Conservation (phyloP, 345 rosid species). For the Populus simonii region DNA sequence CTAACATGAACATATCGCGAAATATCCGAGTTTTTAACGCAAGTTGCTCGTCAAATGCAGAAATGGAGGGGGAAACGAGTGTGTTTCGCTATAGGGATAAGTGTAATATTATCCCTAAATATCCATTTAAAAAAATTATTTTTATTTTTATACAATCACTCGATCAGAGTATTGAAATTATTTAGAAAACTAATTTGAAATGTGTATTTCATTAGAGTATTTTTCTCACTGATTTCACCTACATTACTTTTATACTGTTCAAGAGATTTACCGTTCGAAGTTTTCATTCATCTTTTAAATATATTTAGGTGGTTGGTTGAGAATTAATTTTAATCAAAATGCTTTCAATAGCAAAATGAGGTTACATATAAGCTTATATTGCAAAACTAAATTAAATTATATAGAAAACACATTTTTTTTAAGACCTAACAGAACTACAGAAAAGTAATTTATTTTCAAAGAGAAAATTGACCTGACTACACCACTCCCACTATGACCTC, state of each 20-base stretch:
- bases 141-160: too few species aligned
- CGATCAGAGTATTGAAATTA: not conserved
- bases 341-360: not conserved
- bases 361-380: not conserved
- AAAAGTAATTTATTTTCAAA: too few species aligned
- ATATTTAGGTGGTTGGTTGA: not conserved
- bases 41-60: not conserved
- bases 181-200: not conserved
- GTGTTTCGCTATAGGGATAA: not conserved
- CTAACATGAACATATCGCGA: not conserved
- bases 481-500: too few species aligned
- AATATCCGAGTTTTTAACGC: not conserved
- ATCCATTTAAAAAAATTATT: not conserved
- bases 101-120: not conserved
- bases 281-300: not conserved
- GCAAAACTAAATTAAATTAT: not conserved
- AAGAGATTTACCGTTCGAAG: not conserved
- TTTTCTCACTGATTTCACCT: not conserved
- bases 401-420: not conserved
- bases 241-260: not conserved
- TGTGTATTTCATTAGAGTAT: not conserved
- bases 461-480: too few species aligned
- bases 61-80: not conserved
- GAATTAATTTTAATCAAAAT: too few species aligned
- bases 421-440: too few species aligned